Base-by-base conservation (phyloP, 805 yeast genomes). In the Candida vartiovaarae region DNA sequence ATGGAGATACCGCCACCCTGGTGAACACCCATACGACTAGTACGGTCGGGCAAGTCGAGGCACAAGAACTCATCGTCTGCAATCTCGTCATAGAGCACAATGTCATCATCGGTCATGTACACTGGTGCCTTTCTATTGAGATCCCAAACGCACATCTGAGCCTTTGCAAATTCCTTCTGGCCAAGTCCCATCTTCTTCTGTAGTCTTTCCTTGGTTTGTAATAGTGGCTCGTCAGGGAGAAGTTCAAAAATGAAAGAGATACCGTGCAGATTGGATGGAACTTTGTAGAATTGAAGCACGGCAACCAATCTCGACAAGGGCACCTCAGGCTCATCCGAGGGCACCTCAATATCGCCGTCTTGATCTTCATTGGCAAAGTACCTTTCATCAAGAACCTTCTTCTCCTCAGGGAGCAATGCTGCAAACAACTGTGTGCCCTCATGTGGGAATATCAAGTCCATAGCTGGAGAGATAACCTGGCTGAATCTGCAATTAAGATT, bases 31-130 rank as follows among this genome's bases (percentile, higher is more conserved):
- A 75, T 71, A 46, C 81, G 72, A n/a, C 80, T 74, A 35, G 80
- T 68, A 56, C 93, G 76, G 59, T 88, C 96, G 2, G 93, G 89
- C 56, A 87, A 95, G 58, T 93, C 96, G 58, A 93, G 68, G 27
- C 90, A 95, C 41, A 93, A 65, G 30, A 70, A 71, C 46, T 76
- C 81, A 37, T 68, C 68, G 8, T 68, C 66, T 15, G 67, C 62
- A 45, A 81, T 58, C 35, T 73, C 74, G 42, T 80, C 81, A 58
- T 68, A 83, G 15, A 89, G 64, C 5, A 73, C 67, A 36, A 75
- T 51, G 6, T 74, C 75, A 26, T 77, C 79, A 41, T 79, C 49
- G 1, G 26, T 39, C 37, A 73, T 62, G 45, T 77, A 72, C 30
- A 64, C 36, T 30, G 68, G 70, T 8, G 66, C 62, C 23, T 55